A percentile compares a stretch with the other conserved stretches of the same genome.
These are phyloP conservation scores for Boletus speciosus DNA, from an alignment of 768 basidiomycete species.

Conservation along the genomic window DNA sequence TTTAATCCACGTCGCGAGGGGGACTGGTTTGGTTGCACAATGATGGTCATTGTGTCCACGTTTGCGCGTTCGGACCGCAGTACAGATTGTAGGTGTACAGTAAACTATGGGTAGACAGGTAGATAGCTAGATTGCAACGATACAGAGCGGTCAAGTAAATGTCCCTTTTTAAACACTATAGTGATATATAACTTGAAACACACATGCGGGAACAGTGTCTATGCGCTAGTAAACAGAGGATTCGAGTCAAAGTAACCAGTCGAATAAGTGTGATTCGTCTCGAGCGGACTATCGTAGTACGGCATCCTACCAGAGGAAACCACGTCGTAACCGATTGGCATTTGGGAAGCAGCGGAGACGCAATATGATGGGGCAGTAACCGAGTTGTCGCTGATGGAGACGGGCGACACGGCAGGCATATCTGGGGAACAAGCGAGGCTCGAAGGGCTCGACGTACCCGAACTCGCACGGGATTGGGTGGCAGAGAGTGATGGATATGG, in stretches of 20 bases:
- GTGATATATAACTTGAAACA: conserved; percentile 20
- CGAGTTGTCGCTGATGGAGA: conserved; percentile 13
- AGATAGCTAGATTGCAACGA: conserved; percentile 26
- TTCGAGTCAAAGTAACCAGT: conserved; percentile 21
- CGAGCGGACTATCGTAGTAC: conserved; percentile 26
- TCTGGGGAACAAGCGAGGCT: conserved; percentile 29
- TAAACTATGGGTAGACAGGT: conserved; percentile 13
- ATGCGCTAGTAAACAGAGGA: conserved; percentile 22
- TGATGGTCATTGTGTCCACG: conserved; percentile 3
- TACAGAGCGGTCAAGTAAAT: conserved; percentile 21
- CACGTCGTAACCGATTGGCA: conserved; percentile 20
- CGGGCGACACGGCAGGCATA: conserved; percentile 19
- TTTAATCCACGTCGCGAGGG: conserved; percentile 3
- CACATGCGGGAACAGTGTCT: conserved; percentile 4
- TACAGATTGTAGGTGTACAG: conserved; percentile 12
- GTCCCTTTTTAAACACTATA: conserved; percentile 14
- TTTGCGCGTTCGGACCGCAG: conserved; percentile 13
- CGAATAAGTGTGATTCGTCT: conserved; percentile 20
- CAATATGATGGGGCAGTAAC: conserved; percentile 21
- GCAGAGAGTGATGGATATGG: conserved; percentile 42
- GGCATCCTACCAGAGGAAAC: conserved; percentile 27
- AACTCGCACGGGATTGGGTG: conserved; percentile 28
- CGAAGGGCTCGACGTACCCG: conserved; percentile 31
- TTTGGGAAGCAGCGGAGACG: conserved; percentile 15
- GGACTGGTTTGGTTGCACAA: not conserved